These are phyloP conservation scores for Sporisorium reilianum DNA, from an alignment of 1,284 basidiomycete genomes.

Conservation along the genomic window DNA sequence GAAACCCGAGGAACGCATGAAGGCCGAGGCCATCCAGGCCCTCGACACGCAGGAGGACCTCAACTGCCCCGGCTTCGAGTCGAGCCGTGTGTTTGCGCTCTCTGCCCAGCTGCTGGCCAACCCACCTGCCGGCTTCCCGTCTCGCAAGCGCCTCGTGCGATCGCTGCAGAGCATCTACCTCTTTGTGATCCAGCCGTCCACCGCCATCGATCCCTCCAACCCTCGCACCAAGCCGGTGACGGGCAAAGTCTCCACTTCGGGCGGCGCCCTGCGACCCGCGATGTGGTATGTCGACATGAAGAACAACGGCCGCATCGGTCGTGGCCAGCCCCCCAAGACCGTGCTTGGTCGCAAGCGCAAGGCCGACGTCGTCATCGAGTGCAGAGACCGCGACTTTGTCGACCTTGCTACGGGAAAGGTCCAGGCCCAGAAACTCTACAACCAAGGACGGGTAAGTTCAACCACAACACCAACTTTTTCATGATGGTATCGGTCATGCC, in stretches of 20 bases:
- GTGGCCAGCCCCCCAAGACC: slow-evolving; percentile 59
- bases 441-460: slow-evolving; percentile 51
- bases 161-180: slow-evolving; percentile 61
- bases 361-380: slow-evolving; percentile 64
- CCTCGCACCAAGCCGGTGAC: slow-evolving; percentile 56
- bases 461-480: not conserved
- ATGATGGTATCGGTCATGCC: no score
- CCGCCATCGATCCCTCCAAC: slow-evolving; percentile 56
- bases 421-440: slow-evolving; percentile 56
- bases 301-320: slow-evolving; percentile 48
- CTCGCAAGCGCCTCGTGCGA: slow-evolving; percentile 54
- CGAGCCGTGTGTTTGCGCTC: slow-evolving; percentile 62
- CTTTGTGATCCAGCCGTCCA: slow-evolving; percentile 61
- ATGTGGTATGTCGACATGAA: slow-evolving; percentile 61
- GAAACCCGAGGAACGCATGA: slow-evolving; percentile 42
- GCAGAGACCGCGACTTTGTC: slow-evolving; percentile 62
- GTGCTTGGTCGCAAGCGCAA: slow-evolving; percentile 60
- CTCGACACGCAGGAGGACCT: slow-evolving; percentile 51
- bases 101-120: slow-evolving; percentile 52
- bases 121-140: slow-evolving; percentile 55
- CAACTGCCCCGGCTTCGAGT: slow-evolving; percentile 60
- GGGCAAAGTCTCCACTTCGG: slow-evolving; percentile 40
- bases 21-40: slow-evolving; percentile 54
- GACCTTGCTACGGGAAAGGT: slow-evolving; percentile 64
- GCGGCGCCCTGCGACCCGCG: slow-evolving; percentile 61